Conservation (phyloP, 768 basidiomycete species). For the Suillus subalutaceus region DNA sequence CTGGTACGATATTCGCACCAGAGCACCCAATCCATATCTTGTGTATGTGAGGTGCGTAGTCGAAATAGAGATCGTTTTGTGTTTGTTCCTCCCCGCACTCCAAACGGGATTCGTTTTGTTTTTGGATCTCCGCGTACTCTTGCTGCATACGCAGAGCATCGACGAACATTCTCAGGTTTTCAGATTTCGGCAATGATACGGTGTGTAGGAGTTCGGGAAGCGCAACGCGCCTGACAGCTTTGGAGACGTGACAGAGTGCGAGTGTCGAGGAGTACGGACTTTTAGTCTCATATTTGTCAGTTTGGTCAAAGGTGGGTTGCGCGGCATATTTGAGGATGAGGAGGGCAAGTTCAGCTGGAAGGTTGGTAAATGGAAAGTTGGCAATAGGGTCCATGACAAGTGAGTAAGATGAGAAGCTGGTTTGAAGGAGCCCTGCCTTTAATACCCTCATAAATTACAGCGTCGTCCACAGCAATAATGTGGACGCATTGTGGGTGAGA, state of each 20-base stretch:
- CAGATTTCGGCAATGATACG: constrained; percentile 31
- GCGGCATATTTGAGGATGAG: constrained; percentile 38
- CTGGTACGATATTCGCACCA: too few relatives aligned
- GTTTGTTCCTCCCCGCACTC: background rate
- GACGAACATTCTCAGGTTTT: constrained; percentile 29
- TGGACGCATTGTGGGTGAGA: constrained; percentile 12
- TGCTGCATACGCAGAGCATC: constrained; percentile 33
- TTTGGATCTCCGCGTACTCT: constrained; percentile 7
- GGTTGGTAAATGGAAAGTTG: constrained; percentile 25
- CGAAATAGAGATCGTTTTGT: constrained; percentile 28
- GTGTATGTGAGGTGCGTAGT: constrained; percentile 36
- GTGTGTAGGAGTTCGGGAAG: constrained; percentile 45
- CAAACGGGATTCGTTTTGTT: background rate
- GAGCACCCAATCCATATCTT: constrained; percentile 39
- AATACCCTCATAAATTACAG: background rate
- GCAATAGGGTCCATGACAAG: background rate
- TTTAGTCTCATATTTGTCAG: background rate
- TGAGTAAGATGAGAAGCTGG: background rate
- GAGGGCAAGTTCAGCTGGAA: constrained; percentile 40
- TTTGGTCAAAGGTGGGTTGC: constrained; percentile 19
- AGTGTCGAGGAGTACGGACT: constrained; percentile 28
- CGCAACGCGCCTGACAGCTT: constrained; percentile 31
- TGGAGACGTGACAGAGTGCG: constrained; percentile 38
- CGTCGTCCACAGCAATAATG: background rate
- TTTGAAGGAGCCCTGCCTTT: background rate